These are phyloP conservation scores for Forsythia suspensa DNA, from an alignment of 257 asterid species.

Conservation along the genomic window DNA sequence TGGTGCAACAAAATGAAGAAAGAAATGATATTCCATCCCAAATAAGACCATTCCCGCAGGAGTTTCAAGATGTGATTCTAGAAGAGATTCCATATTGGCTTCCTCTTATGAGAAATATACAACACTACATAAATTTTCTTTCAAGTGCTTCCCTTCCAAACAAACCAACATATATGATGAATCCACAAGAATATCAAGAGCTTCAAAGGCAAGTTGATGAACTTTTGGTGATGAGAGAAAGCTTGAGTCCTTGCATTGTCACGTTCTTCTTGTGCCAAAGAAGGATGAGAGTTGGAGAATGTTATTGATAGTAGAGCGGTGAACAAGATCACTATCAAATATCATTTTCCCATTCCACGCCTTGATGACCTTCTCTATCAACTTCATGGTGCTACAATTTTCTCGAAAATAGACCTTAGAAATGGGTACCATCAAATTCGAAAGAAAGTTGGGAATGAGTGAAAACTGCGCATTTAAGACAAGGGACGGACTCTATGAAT, in stretches of 20 bases:
- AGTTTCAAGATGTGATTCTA: background rate
- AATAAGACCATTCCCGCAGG: background rate
- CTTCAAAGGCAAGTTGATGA: constrained; percentile 15
- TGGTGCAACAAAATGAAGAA: constrained; percentile 15
- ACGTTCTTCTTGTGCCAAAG: background rate
- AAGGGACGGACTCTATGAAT: too few relatives aligned
- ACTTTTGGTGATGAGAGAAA: background rate
- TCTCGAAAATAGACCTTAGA: background rate
- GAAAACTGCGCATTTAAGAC: background rate
- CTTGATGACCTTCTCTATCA: background rate
- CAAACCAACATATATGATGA: background rate
- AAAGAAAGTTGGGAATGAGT: background rate
- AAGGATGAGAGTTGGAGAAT: background rate
- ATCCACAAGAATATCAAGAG: background rate
- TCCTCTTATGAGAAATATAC: constrained; percentile 1
- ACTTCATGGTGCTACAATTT: background rate
- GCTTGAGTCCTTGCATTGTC: background rate
- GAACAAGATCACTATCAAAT: background rate
- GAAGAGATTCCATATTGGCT: background rate
- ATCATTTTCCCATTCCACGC: background rate
- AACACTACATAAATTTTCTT: background rate
- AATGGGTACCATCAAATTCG: constrained; percentile 11
- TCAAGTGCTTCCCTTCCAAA: constrained; percentile 3
- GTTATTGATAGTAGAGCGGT: constrained; percentile 1
- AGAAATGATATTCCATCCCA: background rate